A percentile compares a stretch with the other conserved stretches of the same genome.
Conservation (phyloP, 2,329 filamentous ascomycete species). For the Fusarium mundagurra region DNA sequence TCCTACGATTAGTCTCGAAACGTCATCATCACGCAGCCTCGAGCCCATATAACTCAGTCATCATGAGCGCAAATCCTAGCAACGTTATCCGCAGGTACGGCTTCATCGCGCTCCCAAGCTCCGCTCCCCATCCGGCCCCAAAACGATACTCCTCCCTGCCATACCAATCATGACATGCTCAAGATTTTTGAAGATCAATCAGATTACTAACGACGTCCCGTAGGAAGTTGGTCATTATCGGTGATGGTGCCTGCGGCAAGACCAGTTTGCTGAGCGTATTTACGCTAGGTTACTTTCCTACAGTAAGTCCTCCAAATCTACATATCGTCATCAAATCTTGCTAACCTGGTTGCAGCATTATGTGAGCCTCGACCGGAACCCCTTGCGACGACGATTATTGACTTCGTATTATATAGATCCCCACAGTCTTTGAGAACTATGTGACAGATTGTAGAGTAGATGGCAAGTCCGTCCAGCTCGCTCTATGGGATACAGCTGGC, state of each 20-base stretch:
- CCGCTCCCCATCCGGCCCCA: background rate
- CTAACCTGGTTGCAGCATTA: conserved; percentile 62
- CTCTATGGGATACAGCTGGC: conserved; percentile 98
- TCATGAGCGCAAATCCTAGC: conserved; percentile 58
- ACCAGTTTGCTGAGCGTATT: conserved; percentile 97
- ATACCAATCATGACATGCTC: background rate
- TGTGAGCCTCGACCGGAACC: conserved; percentile 52
- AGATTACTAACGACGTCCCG: conserved; percentile 22
- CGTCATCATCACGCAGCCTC: conserved; percentile 13
- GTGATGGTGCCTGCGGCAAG: conserved; percentile 97
- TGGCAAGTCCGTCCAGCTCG: conserved; percentile 97
- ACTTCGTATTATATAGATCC: conserved; percentile 66
- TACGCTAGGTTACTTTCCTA: conserved; percentile 96
- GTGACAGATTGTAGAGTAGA: conserved; percentile 98
- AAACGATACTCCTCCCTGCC: background rate
- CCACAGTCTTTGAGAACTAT: conserved; percentile 99
- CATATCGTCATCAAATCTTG: conserved; percentile 25
- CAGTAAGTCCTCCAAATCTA: conserved; percentile 68
- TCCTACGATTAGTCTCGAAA: conserved; percentile 18
- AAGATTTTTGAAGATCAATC: background rate
- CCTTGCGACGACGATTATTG: conserved; percentile 27
- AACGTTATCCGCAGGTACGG: conserved; percentile 75
- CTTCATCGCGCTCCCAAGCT: conserved; percentile 20
- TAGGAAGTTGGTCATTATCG: conserved; percentile 97
- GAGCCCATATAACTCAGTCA: conserved; percentile 34